Conservation (phyloP, 371 early-diverging fungal genomes). For the Mucor piriformis region DNA sequence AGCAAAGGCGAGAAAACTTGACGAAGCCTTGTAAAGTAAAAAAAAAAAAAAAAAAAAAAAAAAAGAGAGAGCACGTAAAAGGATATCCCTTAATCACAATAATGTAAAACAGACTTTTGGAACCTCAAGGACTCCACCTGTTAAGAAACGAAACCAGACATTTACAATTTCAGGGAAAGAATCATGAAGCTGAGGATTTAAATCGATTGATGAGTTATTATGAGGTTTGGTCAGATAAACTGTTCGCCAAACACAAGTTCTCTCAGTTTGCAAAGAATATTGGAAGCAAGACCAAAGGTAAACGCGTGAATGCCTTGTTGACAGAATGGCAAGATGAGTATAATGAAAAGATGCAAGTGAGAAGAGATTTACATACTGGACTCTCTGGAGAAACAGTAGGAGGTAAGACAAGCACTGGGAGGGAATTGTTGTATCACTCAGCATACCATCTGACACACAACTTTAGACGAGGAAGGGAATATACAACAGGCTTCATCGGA, state of each 20-base stretch:
- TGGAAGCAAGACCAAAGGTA: slow-evolving; percentile 39
- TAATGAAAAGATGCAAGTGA: slow-evolving; percentile 16
- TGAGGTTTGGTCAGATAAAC: slow-evolving; percentile 57
- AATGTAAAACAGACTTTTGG: slow-evolving; percentile 33
- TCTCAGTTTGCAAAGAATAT: slow-evolving; percentile 43
- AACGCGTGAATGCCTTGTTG: slow-evolving; percentile 26
- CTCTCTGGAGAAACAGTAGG: slow-evolving; percentile 18
- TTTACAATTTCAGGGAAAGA: slow-evolving; percentile 36
- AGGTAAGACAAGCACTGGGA: neutral
- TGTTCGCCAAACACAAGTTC: slow-evolving; percentile 54
- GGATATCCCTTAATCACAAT: too few relatives aligned
- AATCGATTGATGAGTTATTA: slow-evolving; percentile 53
- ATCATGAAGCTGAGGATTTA: slow-evolving; percentile 47
- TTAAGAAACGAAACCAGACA: slow-evolving; percentile 30
- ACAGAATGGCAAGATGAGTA: slow-evolving; percentile 35
- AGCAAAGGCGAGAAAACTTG: slow-evolving; percentile 6
- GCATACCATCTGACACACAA: neutral
- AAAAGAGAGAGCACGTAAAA: too few relatives aligned
- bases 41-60: too few relatives aligned
- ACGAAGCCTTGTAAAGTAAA: slow-evolving; percentile 15
- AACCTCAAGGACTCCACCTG: slow-evolving; percentile 28
- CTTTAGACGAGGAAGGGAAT: slow-evolving; percentile 4
- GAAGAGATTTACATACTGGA: slow-evolving; percentile 8
- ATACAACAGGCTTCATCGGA: slow-evolving; percentile 11
- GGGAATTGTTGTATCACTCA: too few relatives aligned